These are phyloP conservation scores for Saitozyma sp. DNA, from an alignment of 768 basidiomycete genomes.

Conservation along the genomic window DNA sequence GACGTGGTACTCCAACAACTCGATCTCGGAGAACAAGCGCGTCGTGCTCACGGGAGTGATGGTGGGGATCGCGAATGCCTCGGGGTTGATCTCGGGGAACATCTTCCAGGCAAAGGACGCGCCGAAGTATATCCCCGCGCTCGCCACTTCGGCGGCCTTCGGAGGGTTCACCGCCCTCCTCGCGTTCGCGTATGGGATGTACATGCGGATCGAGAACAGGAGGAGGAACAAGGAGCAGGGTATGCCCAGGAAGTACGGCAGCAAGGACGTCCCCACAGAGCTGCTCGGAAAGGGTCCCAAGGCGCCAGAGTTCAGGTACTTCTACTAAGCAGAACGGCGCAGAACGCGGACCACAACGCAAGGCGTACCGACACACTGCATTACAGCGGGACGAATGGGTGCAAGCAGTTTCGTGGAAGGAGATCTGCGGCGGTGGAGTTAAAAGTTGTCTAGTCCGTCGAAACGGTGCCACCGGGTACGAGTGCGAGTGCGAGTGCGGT, in stretches of 20 bases:
- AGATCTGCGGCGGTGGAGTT: too few species aligned
- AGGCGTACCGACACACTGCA: too few species aligned
- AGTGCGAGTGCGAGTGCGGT: too few species aligned
- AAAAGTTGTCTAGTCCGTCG: too few species aligned
- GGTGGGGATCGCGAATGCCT: conserved; percentile 52
- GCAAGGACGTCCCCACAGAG: conserved; percentile 58
- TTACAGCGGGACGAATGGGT: too few species aligned
- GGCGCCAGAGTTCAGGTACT: conserved; percentile 6
- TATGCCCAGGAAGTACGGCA: conserved; percentile 18
- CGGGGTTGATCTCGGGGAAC: conserved; percentile 60
- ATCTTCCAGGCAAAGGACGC: conserved; percentile 60
- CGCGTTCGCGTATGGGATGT: conserved; percentile 57
- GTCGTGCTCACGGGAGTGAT: conserved; percentile 59
- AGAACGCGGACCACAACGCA: too few species aligned
- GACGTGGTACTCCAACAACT: conserved; percentile 59
- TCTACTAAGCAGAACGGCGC: background rate
- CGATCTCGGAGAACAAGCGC: conserved; percentile 58
- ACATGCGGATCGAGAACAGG: conserved; percentile 60
- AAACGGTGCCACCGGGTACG: too few species aligned
- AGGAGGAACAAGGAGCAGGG: conserved; percentile 55
- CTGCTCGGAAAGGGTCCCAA: conserved; percentile 55
- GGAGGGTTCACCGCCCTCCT: conserved; percentile 58
- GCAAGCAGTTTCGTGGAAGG: too few species aligned
- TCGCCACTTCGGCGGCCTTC: conserved; percentile 59
- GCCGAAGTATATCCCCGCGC: conserved; percentile 59